phyloP scores from a whole-genome alignment of 345 rosid species.

The Populus ilicifolia region DNA sequence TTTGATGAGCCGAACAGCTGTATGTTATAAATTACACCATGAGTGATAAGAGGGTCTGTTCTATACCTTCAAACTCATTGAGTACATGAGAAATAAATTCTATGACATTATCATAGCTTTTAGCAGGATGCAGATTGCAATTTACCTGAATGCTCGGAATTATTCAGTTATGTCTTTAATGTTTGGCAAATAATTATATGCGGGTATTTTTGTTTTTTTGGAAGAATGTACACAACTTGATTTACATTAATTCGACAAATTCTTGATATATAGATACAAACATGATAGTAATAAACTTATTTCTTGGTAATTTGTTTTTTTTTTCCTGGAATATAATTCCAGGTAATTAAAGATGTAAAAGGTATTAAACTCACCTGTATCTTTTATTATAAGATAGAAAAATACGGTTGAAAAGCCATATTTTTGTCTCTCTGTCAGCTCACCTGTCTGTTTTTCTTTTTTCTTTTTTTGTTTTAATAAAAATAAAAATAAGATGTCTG shows the following conservation, averaged over 20 bases:
- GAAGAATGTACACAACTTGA: background rate
- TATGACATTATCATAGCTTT: background rate
- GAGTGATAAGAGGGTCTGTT: constrained; percentile 17
- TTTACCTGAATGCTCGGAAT: background rate
- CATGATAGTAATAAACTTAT: no score
- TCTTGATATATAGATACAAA: no score
- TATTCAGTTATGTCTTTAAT: background rate
- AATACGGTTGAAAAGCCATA: background rate
- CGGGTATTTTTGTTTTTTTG: background rate
- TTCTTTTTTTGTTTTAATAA: background rate
- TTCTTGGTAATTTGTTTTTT: background rate
- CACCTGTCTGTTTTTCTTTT: background rate
- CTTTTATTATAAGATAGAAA: background rate
- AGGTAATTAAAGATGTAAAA: background rate
- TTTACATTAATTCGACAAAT: background rate
- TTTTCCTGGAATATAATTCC: background rate
- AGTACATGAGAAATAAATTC: constrained; percentile 5
- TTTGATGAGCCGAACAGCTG: background rate
- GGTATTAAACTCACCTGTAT: background rate
- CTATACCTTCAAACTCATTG: background rate
- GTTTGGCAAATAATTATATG: background rate
- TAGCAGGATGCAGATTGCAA: background rate
- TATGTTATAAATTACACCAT: constrained; percentile 17
- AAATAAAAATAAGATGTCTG: constrained; percentile 9
- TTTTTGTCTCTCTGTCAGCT: background rate